Conservation (phyloP, 306 rosid species). For the Cucumis melo region DNA sequence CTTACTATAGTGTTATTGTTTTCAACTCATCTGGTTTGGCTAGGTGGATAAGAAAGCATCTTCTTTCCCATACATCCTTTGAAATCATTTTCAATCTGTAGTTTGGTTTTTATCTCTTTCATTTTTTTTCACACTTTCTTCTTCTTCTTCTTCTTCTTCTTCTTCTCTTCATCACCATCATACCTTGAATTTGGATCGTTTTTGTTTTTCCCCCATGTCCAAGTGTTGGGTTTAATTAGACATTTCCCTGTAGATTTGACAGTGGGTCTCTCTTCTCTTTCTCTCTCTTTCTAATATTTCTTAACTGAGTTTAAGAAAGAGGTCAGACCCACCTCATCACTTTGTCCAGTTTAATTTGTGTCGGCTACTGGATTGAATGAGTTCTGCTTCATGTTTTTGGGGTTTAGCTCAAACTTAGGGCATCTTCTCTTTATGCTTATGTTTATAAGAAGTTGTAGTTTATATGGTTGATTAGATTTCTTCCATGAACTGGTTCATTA, state of each 20-base stretch:
- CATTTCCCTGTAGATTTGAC: slow-evolving; percentile 53
- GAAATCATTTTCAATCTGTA: slow-evolving; percentile 12
- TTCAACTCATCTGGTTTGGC: slow-evolving; percentile 27
- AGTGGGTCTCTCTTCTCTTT: slow-evolving; percentile 20
- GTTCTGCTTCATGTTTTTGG: slow-evolving; percentile 70
- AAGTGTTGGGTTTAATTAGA: slow-evolving; percentile 23
- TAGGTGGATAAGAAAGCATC: slow-evolving; percentile 74
- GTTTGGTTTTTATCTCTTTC: slow-evolving; percentile 10
- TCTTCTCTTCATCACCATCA: neutral
- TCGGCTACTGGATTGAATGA: slow-evolving; percentile 63
- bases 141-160: slow-evolving; percentile 7
- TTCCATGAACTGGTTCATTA: slow-evolving; percentile 56
- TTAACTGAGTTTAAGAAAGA: slow-evolving; percentile 26
- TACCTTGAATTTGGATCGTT: slow-evolving; percentile 2
- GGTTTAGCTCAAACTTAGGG: slow-evolving; percentile 64
- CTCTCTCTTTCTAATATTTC: neutral
- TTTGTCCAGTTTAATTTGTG: slow-evolving; percentile 28
- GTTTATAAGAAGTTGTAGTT: slow-evolving; percentile 32
- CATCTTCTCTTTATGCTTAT: slow-evolving; percentile 63
- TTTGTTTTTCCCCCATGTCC: slow-evolving; percentile 7
- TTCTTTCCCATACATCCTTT: slow-evolving; percentile 24
- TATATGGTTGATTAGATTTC: slow-evolving; percentile 28
- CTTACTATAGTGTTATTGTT: neutral
- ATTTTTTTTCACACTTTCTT: slow-evolving; percentile 5
- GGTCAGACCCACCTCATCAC: slow-evolving; percentile 34